phyloP scores from a whole-genome alignment of 2,329 filamentous ascomycete species.

The Gnomoniopsis smithogilvyi region DNA sequence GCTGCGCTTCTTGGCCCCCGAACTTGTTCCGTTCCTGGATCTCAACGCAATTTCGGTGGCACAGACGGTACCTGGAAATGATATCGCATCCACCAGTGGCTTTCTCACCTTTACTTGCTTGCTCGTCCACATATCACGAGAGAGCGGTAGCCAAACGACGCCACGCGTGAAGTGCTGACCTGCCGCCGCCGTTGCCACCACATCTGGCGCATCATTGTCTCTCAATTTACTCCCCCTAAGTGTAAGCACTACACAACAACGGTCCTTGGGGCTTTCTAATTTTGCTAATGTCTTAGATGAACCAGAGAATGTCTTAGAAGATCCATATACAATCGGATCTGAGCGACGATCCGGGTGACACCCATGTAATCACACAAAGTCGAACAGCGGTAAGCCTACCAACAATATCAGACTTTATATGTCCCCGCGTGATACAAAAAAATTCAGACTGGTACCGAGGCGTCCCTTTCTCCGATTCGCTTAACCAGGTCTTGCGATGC shows the following conservation, averaged over 20 bases:
- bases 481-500: background rate
- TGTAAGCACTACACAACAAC: background rate
- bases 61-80: background rate
- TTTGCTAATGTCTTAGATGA: background rate
- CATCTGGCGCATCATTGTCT: background rate
- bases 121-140: background rate
- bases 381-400: conserved; percentile 6
- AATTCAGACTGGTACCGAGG: background rate
- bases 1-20: background rate
- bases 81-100: background rate
- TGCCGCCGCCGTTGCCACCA: background rate
- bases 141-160: background rate
- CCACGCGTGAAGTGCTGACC: background rate
- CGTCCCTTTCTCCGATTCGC: background rate
- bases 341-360: background rate
- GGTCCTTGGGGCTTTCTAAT: background rate
- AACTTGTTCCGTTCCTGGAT: background rate
- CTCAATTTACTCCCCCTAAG: background rate
- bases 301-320: background rate
- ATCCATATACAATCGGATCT: background rate
- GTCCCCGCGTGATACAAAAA: too few relatives aligned
- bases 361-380: background rate
- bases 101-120: background rate
- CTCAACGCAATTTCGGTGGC: background rate
- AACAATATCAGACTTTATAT: too few relatives aligned